Percentiles rank a stretch among this genome's conserved stretches.
Conservation (phyloP, 1,284 basidiomycete species). For the Moesziomyces sp. region DNA sequence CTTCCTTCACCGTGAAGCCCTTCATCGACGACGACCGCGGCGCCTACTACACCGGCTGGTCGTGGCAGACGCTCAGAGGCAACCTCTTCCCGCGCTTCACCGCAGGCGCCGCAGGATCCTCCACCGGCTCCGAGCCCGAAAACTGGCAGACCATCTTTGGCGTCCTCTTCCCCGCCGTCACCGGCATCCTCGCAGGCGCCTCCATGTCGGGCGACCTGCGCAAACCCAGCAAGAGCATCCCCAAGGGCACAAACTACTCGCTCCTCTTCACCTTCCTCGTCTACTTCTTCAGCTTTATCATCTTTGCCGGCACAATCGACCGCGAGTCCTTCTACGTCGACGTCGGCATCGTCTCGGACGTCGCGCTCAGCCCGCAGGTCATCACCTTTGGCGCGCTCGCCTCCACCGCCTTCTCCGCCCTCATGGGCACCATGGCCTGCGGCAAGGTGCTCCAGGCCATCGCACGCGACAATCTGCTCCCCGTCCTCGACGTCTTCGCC, state of each 20-base stretch:
- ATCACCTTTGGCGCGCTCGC: conserved; percentile 65
- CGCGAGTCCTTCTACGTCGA: conserved; percentile 64
- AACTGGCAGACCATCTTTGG: conserved; percentile 65
- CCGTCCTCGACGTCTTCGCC: conserved; percentile 60
- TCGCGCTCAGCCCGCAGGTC: conserved; percentile 61
- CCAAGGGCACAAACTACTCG: conserved; percentile 67
- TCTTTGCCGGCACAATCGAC: conserved; percentile 64
- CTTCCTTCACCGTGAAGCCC: conserved; percentile 56
- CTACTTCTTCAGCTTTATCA: conserved; percentile 59
- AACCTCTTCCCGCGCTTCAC: conserved; percentile 65
- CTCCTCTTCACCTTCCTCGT: conserved; percentile 64
- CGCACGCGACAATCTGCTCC: conserved; percentile 64
- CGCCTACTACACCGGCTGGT: conserved; percentile 65
- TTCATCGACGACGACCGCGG: conserved; percentile 62
- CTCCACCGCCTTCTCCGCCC: conserved; percentile 63
- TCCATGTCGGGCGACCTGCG: conserved; percentile 67
- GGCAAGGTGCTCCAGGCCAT: conserved; percentile 66
- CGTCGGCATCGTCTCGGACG: conserved; percentile 63
- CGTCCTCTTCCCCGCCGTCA: conserved; percentile 66
- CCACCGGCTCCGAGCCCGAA: conserved; percentile 47
- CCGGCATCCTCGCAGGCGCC: conserved; percentile 64
- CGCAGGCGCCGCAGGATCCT: conserved; percentile 62
- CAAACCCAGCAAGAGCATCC: conserved; percentile 67
- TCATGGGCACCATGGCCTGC: conserved; percentile 67
- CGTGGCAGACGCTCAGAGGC: conserved; percentile 53